phyloP scores from a whole-genome alignment of 2,329 filamentous ascomycete species.

The Cordyceps cateniannulata region DNA sequence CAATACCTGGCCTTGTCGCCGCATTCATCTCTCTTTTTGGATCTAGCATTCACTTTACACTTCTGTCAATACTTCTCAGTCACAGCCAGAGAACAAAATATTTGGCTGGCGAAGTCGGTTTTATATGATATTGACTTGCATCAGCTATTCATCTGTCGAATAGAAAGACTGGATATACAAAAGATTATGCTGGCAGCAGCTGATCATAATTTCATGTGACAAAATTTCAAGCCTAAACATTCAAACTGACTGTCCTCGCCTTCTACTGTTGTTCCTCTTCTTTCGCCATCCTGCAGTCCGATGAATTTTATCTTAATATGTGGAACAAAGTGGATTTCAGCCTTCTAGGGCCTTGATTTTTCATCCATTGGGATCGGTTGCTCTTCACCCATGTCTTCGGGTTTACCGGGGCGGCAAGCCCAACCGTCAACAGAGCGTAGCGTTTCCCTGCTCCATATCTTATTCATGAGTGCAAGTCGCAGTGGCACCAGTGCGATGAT shows the following conservation, averaged over 20 bases:
- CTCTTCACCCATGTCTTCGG: conserved; percentile 36
- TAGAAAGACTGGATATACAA: background rate
- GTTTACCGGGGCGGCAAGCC: conserved; percentile 46
- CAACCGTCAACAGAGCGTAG: conserved; percentile 40
- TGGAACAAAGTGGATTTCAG: too few relatives aligned
- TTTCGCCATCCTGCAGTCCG: background rate
- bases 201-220: conserved; percentile 9
- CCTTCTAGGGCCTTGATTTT: conserved; percentile 1
- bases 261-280: background rate
- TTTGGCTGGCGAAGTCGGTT: background rate
- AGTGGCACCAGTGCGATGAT: conserved; percentile 59
- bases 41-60: background rate
- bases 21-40: background rate
- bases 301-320: background rate
- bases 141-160: background rate
- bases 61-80: background rate
- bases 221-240: conserved; percentile 5
- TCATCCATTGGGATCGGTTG: background rate
- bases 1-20: background rate
- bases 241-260: background rate
- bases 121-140: background rate
- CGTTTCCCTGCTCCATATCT: conserved; percentile 52
- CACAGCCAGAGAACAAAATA: background rate
- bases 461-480: conserved; percentile 54
- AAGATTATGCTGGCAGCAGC: background rate